Conservation (phyloP, 768 basidiomycete genomes). For the Termitomyces sp. region DNA sequence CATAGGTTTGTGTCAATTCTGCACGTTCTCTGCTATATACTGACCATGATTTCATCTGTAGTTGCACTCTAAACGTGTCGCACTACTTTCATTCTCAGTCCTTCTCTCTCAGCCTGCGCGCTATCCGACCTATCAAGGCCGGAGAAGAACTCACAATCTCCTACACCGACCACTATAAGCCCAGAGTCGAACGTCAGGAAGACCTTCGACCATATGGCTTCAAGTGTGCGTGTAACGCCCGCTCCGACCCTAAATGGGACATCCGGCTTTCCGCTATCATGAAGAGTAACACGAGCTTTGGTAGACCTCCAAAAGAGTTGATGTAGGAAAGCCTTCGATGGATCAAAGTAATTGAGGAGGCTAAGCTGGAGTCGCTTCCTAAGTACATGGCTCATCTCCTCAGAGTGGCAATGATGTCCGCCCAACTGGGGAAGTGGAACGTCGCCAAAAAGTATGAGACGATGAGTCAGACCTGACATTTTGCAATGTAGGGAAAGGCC, state of each 20-base stretch:
- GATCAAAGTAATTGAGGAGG: not conserved
- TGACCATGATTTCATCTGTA: not conserved
- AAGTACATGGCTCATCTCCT: not conserved
- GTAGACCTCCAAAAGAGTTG: not conserved
- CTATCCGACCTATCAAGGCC: constrained; percentile 21
- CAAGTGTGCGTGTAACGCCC: constrained; percentile 27
- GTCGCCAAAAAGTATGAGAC: not conserved
- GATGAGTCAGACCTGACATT: not conserved
- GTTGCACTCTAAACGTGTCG: constrained; percentile 19
- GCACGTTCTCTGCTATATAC: not conserved
- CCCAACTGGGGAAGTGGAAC: not conserved
- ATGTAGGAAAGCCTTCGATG: not conserved
- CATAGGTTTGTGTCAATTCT: not conserved
- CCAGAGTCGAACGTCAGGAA: constrained; percentile 17
- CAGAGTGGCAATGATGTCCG: not conserved
- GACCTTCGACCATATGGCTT: constrained; percentile 24
- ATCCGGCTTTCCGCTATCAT: not conserved
- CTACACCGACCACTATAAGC: constrained; percentile 15
- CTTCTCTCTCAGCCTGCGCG: constrained; percentile 23
- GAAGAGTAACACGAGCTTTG: not conserved
- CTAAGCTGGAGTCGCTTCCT: not conserved
- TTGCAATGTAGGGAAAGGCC: not conserved
- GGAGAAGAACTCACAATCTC: constrained; percentile 27
- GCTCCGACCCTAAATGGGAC: constrained; percentile 15
- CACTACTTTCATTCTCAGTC: constrained; percentile 17